Evolutionary conservation across 2,329 filamentous ascomycete genomes (phyloP).

Genomic region (Trichoderma polysporum): DNA sequence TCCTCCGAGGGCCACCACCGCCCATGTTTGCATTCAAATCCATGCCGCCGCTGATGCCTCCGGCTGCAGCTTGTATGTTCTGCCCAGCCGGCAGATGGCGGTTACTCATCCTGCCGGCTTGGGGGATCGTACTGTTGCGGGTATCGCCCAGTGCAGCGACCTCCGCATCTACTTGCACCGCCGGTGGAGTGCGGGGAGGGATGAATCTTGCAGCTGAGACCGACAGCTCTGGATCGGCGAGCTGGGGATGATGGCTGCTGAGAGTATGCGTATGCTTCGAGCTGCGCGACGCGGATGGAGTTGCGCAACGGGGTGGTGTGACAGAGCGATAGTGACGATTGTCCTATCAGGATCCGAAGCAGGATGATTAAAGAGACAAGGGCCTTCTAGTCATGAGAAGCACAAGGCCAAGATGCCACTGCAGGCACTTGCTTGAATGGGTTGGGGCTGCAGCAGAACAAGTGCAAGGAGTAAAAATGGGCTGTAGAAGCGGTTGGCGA

Average conservation of each 20-base stretch:
- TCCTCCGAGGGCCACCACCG: conserved; percentile 40
- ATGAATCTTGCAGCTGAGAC: neutral
- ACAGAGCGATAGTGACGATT: neutral
- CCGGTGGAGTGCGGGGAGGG: conserved; percentile 11
- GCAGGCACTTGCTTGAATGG: neutral
- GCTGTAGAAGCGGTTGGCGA: conserved; percentile 5
- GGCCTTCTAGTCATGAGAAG: neutral
- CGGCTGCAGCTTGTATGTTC: conserved; percentile 52
- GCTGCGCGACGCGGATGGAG: conserved; percentile 12
- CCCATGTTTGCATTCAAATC: conserved; percentile 24
- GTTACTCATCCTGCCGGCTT: conserved; percentile 75
- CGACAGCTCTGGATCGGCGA: neutral
- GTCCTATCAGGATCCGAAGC: neutral
- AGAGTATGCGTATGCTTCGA: neutral
- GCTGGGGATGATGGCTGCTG: neutral
- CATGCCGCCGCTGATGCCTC: conserved; percentile 36
- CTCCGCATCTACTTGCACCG: conserved; percentile 30
- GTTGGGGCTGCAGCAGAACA: neutral
- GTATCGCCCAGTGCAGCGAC: conserved; percentile 38
- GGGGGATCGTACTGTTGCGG: conserved; percentile 43
- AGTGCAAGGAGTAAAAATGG: conserved; percentile 12
- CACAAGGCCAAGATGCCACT: conserved; percentile 17
- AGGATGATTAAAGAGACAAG: neutral
- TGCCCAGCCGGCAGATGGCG: conserved; percentile 77
- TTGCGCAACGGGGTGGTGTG: conserved; percentile 15